Evolutionary conservation across 768 basidiomycete species (phyloP).

Genomic region (Rickenella mellea): DNA sequence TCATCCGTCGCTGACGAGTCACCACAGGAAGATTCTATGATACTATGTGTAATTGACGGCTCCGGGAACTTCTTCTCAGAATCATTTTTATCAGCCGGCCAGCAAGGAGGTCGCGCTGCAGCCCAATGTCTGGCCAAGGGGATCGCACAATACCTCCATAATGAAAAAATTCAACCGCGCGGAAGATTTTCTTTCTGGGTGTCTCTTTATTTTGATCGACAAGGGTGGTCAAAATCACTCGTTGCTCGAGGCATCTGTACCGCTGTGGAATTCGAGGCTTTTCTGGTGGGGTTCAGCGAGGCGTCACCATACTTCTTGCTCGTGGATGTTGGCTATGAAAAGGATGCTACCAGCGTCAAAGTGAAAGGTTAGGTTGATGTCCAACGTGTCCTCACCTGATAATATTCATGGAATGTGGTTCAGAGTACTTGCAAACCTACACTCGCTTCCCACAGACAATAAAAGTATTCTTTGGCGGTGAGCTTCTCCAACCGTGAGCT

Average conservation of each 20-base stretch:
- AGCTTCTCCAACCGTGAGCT: slow-evolving; percentile 9
- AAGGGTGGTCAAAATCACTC: slow-evolving; percentile 41
- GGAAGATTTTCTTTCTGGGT: slow-evolving; percentile 71
- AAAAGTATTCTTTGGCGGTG: slow-evolving; percentile 65
- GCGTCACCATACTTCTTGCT: slow-evolving; percentile 61
- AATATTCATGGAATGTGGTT: slow-evolving; percentile 1
- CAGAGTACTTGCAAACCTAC: slow-evolving; percentile 66
- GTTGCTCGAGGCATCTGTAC: slow-evolving; percentile 46
- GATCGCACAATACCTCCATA: slow-evolving; percentile 58
- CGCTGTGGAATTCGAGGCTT: slow-evolving; percentile 59
- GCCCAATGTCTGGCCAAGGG: slow-evolving; percentile 58
- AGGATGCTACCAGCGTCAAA: slow-evolving; percentile 55
- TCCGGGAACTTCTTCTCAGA: slow-evolving; percentile 59
- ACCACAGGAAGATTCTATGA: slow-evolving; percentile 30
- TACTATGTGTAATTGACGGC: slow-evolving; percentile 69
- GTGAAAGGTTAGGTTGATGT: slow-evolving; percentile 47
- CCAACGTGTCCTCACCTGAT: neutral
- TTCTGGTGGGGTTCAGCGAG: slow-evolving; percentile 54
- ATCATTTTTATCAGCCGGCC: slow-evolving; percentile 50
- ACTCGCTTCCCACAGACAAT: slow-evolving; percentile 66
- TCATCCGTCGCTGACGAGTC: neutral
- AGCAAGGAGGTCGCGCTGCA: slow-evolving; percentile 49
- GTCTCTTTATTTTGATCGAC: slow-evolving; percentile 60
- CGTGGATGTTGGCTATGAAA: slow-evolving; percentile 59
- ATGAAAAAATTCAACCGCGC: slow-evolving; percentile 44